phyloP scores from a whole-genome alignment of 2,329 filamentous ascomycete genomes.

The Colletotrichum viniferum region DNA sequence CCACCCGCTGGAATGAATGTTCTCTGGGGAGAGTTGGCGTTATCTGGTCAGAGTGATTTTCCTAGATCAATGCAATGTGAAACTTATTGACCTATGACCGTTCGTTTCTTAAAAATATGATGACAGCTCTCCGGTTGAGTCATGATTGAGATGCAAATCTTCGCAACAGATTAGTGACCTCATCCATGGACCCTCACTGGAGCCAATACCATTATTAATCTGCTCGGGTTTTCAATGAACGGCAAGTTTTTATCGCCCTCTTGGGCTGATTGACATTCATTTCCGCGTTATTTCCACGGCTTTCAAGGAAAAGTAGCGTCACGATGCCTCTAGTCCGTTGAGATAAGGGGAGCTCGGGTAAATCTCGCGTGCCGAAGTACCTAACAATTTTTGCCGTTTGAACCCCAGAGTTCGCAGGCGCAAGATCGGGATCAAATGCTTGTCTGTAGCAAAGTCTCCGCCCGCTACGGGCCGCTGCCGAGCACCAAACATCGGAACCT shows the following conservation, averaged over 20 bases:
- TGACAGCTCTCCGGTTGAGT: neutral
- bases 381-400: neutral
- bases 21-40: rapidly evolving
- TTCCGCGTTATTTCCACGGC: neutral
- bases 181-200: neutral
- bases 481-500: neutral
- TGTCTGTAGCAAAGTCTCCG: neutral
- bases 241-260: neutral
- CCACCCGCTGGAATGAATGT: rapidly evolving
- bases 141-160: neutral
- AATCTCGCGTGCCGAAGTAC: neutral
- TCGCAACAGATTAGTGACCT: neutral
- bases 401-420: neutral
- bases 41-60: neutral
- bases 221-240: neutral
- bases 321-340: neutral
- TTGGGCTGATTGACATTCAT: rapidly evolving
- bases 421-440: neutral
- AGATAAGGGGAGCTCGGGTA: neutral
- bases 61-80: neutral
- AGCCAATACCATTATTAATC: neutral
- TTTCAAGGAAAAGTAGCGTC: rapidly evolving
- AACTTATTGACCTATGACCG: neutral
- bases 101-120: neutral
- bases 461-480: neutral